Base-by-base conservation (phyloP, 305 asterid genomes). In the Fraxinus xanthoxyloides region DNA sequence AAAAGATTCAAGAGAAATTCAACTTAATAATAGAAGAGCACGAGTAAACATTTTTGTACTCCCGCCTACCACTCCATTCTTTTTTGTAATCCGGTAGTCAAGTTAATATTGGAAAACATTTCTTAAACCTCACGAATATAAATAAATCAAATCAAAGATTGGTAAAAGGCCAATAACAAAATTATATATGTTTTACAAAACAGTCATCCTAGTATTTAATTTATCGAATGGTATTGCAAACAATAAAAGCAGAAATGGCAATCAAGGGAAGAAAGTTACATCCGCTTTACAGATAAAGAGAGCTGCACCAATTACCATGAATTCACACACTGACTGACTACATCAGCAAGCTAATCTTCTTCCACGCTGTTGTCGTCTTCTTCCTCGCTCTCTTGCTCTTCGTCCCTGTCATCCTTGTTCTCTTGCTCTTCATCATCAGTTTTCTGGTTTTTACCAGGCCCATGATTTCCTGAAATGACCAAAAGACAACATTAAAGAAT, bases 401-500 rank as follows among this genome's bases (percentile, higher is more conserved):
- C 87, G 0, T 82, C 91, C 0, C 79, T 79, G 2, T 82, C 85
- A 0, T 80, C 89, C 7, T 84, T 83, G 0, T 86, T 85, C 1
- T 82, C 56, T 67, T 77, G 79, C 2, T 74, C 85, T 65, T 80
- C 87, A 56, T 80, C 81, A 0, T 72, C 23, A 26, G 82, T 75
- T 81, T 81, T 83, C 82, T 85, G 54, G 61, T 80, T 81, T 79
- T 84, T 84, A 75, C 36, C 84, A 30, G 89, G 70, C 23, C n/a
- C 48, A 10, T 51, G 21, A 23, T 83, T 80, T 80, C 90, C 90
- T 90, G 83, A 75, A 82, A 81, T 26, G n/a, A 80, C n/a, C 74
- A 67, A 69, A 80, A 79, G n/a, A 70, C 28, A 51, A 38, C 32
- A 15, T 5, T 46, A 31, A 6, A 61, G 76, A 7, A 67, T 54